These are phyloP conservation scores for Pleurotus cornucopiae DNA, from an alignment of 768 basidiomycete species.

Conservation along the genomic window DNA sequence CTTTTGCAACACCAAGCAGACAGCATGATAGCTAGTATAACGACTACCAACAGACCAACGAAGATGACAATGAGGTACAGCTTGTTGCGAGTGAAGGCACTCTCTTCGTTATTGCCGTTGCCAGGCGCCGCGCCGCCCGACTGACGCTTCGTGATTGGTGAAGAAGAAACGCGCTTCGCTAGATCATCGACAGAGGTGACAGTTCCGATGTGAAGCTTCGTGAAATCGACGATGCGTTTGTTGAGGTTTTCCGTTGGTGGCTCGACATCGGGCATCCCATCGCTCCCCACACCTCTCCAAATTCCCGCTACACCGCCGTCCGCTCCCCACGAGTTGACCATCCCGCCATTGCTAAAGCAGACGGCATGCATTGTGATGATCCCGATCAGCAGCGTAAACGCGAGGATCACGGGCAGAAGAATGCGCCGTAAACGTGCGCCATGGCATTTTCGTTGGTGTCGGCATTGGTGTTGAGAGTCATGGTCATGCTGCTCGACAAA, in stretches of 20 bases:
- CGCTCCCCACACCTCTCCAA: background rate
- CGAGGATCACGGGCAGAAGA: background rate
- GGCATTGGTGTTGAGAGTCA: background rate
- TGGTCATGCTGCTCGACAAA: background rate
- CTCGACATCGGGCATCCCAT: background rate
- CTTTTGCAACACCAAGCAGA: conserved; percentile 66
- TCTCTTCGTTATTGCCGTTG: background rate
- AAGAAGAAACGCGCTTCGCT: background rate
- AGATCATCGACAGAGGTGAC: background rate
- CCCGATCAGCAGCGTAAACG: background rate
- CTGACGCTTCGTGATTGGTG: background rate
- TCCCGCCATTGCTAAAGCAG: background rate
- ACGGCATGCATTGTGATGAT: background rate
- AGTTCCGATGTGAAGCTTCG: background rate
- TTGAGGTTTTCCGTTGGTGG: background rate
- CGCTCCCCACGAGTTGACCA: background rate
- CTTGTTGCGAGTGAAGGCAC: background rate
- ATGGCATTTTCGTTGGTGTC: background rate
- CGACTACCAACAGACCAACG: conserved; percentile 54
- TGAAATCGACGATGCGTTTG: background rate
- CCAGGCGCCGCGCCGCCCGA: background rate
- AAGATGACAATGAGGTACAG: conserved; percentile 62
- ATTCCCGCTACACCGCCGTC: background rate
- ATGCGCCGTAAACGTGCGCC: background rate
- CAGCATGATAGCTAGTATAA: conserved; percentile 52